Evolutionary conservation across 78 protist genomes (phyloP).

Genomic region (Bodo saltans): DNA sequence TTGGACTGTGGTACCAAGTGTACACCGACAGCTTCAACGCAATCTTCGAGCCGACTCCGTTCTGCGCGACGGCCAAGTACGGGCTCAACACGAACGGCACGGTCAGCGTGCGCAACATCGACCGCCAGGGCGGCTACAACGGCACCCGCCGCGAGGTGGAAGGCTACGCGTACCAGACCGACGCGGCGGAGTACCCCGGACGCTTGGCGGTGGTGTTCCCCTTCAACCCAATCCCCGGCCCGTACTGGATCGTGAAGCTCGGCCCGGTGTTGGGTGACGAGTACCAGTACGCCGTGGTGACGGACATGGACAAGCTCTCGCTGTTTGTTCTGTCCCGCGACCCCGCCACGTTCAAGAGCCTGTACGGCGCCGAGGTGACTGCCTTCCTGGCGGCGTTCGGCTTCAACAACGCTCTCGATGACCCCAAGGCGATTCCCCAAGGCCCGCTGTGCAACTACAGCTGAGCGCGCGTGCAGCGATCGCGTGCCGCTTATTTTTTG

Average conservation of each 20-base stretch:
- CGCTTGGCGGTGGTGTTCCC: not conserved
- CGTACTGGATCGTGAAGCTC: not conserved
- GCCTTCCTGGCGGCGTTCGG: too few relatives aligned
- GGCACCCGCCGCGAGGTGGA: not conserved
- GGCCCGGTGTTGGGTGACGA: not conserved
- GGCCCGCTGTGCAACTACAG: too few relatives aligned
- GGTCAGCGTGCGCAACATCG: not conserved
- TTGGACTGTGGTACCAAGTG: not conserved
- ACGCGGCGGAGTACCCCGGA: not conserved
- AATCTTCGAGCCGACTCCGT: not conserved
- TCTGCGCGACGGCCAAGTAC: not conserved
- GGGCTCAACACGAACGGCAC: not conserved
- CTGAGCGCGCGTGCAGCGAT: too few relatives aligned
- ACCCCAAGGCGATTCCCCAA: too few relatives aligned
- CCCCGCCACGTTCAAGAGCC: not conserved
- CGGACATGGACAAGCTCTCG: not conserved
- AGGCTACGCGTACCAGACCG: not conserved
- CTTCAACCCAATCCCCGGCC: not conserved
- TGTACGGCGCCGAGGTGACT: not conserved
- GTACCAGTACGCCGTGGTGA: not conserved
- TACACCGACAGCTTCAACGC: not conserved
- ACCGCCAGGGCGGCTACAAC: not conserved
- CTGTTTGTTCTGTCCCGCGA: not conserved
- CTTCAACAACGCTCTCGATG: too few relatives aligned
- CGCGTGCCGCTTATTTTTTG: too few relatives aligned